Evolutionary conservation across 495 filamentous ascomycete genomes (phyloP).

Genomic region (Xylaria acuta): DNA sequence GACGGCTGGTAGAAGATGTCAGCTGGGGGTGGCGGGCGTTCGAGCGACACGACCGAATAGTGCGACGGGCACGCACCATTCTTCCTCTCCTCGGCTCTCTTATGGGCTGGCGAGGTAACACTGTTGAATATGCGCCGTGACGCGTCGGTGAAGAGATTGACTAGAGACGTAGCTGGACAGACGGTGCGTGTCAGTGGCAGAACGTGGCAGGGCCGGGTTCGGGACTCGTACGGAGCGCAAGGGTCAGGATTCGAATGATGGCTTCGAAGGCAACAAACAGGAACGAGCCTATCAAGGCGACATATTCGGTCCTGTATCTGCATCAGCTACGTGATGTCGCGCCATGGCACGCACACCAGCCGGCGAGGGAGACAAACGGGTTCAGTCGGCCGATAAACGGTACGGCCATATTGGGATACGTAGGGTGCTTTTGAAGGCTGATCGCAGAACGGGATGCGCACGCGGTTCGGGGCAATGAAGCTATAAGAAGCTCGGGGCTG

Average conservation of each 20-base stretch:
- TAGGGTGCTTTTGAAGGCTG: not conserved
- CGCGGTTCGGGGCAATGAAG: conserved; percentile 5
- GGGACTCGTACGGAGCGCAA: conserved; percentile 76
- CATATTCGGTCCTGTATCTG: conserved; percentile 73
- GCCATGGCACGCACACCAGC: not conserved
- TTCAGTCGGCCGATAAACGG: conserved; percentile 86
- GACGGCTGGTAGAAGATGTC: conserved; percentile 44
- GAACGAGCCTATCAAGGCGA: conserved; percentile 82
- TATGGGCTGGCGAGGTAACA: conserved; percentile 72
- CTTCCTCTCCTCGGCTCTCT: conserved; percentile 63
- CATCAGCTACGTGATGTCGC: not conserved
- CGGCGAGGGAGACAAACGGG: conserved; percentile 56
- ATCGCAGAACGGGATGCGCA: no score
- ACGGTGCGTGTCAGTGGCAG: conserved; percentile 32
- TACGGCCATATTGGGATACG: conserved; percentile 66
- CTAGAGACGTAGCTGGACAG: conserved; percentile 70
- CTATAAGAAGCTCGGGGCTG: conserved; percentile 27
- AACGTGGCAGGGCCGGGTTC: not conserved
- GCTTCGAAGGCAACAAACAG: conserved; percentile 80
- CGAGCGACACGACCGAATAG: not conserved
- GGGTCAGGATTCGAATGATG: conserved; percentile 83
- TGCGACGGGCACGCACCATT: conserved; percentile 50
- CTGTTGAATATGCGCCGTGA: conserved; percentile 85
- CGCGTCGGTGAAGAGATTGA: conserved; percentile 80
- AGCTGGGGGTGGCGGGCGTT: conserved; percentile 31